These are phyloP conservation scores for Macroventuria anomochaeta DNA, from an alignment of 2,329 filamentous ascomycete species.

Conservation along the genomic window DNA sequence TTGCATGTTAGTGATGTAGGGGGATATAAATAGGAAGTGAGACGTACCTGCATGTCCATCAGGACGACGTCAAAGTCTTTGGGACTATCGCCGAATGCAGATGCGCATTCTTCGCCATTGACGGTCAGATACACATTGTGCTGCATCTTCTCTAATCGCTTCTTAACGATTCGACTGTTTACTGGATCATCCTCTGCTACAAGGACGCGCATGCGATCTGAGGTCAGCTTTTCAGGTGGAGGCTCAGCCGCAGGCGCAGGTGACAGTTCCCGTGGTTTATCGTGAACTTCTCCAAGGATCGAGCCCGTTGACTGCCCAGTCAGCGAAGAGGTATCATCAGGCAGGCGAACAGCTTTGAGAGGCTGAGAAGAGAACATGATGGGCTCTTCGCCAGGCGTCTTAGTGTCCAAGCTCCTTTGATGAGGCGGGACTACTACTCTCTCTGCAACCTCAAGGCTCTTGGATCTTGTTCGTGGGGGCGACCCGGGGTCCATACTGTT, in stretches of 20 bases:
- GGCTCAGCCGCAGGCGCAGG: constrained; percentile 5
- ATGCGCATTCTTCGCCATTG: constrained; percentile 85
- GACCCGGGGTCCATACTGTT: constrained; percentile 29
- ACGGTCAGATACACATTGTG: constrained; percentile 75
- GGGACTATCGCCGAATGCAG: constrained; percentile 69
- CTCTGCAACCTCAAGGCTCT: constrained; percentile 33
- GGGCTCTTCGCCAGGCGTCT: constrained; percentile 48
- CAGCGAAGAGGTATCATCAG: constrained; percentile 48
- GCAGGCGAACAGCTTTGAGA: constrained; percentile 55
- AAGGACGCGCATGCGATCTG: constrained; percentile 67
- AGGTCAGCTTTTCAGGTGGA: constrained; percentile 24
- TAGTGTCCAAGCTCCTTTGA: constrained; percentile 53
- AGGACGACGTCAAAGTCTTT: constrained; percentile 76
- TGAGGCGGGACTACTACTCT: constrained; percentile 32
- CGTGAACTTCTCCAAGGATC: constrained; percentile 40
- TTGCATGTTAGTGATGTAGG: constrained; percentile 8
- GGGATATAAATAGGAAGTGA: too few relatives aligned
- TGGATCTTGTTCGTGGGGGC: constrained; percentile 28
- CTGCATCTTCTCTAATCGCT: constrained; percentile 77
- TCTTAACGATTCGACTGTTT: constrained; percentile 81
- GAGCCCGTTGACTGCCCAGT: constrained; percentile 25
- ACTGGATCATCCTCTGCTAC: constrained; percentile 89
- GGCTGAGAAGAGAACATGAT: constrained; percentile 52
- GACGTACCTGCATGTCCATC: constrained; percentile 92
- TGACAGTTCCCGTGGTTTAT: constrained; percentile 21